Percentiles rank a stretch among this genome's conserved stretches.
These are phyloP conservation scores for Nitzschia putrida DNA, from an alignment of 108 stramenopile genomes.

Conservation along the genomic window DNA sequence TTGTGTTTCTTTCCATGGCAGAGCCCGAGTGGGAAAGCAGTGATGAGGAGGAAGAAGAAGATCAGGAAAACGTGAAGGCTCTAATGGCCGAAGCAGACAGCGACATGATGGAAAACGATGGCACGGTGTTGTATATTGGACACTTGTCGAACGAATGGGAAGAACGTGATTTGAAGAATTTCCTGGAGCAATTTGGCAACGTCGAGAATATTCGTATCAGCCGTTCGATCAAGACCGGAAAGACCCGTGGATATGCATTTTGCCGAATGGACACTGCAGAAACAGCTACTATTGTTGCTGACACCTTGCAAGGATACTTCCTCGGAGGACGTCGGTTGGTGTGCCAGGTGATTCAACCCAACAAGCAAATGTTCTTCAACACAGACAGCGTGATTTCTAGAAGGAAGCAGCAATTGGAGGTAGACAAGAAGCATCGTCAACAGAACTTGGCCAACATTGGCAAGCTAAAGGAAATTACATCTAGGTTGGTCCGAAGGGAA, in stretches of 20 bases:
- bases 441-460: conserved; percentile 33
- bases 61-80: conserved; percentile 1
- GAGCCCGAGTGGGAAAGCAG: conserved; percentile 66
- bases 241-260: conserved; percentile 93
- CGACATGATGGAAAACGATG: conserved; percentile 30
- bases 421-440: conserved; percentile 45
- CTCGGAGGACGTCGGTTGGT: conserved; percentile 88
- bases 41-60: conserved; percentile 55
- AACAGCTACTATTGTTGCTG: conserved; percentile 90
- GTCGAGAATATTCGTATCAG: conserved; percentile 79
- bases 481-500: conserved; percentile 64
- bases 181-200: conserved; percentile 94
- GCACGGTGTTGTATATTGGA: conserved; percentile 91
- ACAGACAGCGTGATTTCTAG: conserved; percentile 37
- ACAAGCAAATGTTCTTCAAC: conserved; percentile 46
- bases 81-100: conserved; percentile 35
- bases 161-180: conserved; percentile 86
- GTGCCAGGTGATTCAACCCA: conserved; percentile 78
- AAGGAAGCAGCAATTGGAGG: conserved; percentile 40
- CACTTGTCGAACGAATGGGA: conserved; percentile 94
- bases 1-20: conserved; percentile 12
- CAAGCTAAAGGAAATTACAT: conserved; percentile 70
- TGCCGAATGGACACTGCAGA: conserved; percentile 84
- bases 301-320: conserved; percentile 95
- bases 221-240: conserved; percentile 84